A percentile compares a stretch with the other conserved stretches of the same genome.
phyloP scores from a whole-genome alignment of 768 basidiomycete species.

The Coprinellus micaceus region DNA sequence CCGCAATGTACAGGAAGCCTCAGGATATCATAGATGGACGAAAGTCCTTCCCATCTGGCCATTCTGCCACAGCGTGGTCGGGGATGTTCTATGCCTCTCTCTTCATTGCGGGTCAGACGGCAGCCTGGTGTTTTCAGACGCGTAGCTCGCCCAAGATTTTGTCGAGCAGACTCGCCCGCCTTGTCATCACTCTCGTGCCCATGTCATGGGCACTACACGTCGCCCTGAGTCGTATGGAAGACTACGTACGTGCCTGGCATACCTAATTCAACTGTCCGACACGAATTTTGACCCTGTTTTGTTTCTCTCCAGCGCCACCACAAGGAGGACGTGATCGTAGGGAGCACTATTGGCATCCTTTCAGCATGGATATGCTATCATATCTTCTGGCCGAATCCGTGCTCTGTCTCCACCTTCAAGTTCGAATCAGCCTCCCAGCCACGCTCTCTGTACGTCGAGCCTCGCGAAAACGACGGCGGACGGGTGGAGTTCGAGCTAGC shows the following conservation, averaged over 20 bases:
- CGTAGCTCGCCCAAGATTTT: slow-evolving; percentile 32
- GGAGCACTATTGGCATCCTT: slow-evolving; percentile 52
- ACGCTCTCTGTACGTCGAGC: slow-evolving; percentile 35
- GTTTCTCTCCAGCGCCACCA: slow-evolving; percentile 50
- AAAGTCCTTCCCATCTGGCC: slow-evolving; percentile 66
- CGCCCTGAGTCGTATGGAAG: slow-evolving; percentile 58
- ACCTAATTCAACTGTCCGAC: too few relatives aligned
- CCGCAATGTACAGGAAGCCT: slow-evolving; percentile 28
- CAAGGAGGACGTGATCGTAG: slow-evolving; percentile 66
- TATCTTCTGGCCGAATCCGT: slow-evolving; percentile 66
- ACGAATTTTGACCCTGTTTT: too few relatives aligned
- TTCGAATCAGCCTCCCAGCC: slow-evolving; percentile 32
- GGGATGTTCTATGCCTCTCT: slow-evolving; percentile 63
- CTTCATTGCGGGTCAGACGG: slow-evolving; percentile 62
- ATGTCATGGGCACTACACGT: slow-evolving; percentile 58
- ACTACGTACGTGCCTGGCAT: slow-evolving; percentile 52
- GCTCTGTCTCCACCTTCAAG: slow-evolving; percentile 37
- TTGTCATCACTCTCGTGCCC: slow-evolving; percentile 50
- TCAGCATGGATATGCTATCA: slow-evolving; percentile 50
- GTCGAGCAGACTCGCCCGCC: slow-evolving; percentile 44
- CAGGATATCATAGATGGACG: slow-evolving; percentile 45
- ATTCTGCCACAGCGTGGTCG: slow-evolving; percentile 62
- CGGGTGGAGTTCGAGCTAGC: slow-evolving; percentile 46
- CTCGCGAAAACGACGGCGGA: slow-evolving; percentile 16
- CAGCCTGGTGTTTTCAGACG: slow-evolving; percentile 49